A percentile compares a stretch with the other conserved stretches of the same genome.
These are phyloP conservation scores for Fusarium pilosicola DNA, from an alignment of 2,329 filamentous ascomycete genomes.

Conservation along the genomic window DNA sequence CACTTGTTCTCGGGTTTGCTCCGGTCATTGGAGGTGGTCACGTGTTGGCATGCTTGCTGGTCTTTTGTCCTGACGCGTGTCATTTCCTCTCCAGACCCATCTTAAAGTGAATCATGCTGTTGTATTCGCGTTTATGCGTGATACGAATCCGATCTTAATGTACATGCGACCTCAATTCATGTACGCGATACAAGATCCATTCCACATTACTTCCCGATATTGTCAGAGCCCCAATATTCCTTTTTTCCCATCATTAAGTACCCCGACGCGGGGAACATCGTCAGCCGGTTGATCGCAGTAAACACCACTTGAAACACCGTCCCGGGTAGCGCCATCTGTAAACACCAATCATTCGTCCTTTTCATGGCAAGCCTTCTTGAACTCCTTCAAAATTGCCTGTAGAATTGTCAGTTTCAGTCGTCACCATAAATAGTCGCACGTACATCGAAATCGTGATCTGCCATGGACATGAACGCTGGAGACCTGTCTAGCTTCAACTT, in stretches of 20 bases:
- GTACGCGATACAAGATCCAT: not conserved
- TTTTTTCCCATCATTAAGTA: not conserved
- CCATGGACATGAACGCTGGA: constrained; percentile 62
- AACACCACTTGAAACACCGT: not conserved
- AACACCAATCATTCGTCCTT: constrained; percentile 15
- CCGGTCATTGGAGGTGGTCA: not conserved
- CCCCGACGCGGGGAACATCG: not conserved
- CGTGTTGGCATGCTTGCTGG: not conserved
- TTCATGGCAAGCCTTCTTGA: constrained; percentile 32
- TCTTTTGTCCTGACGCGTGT: not conserved
- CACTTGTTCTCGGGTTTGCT: not conserved
- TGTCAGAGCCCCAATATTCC: not conserved
- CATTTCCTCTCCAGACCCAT: not conserved
- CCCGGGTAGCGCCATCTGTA: not conserved
- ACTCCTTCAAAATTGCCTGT: constrained; percentile 36
- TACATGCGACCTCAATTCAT: not conserved
- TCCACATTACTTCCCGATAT: not conserved
- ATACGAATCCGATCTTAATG: not conserved
- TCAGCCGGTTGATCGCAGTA: not conserved
- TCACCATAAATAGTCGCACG: not conserved
- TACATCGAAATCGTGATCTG: constrained; percentile 64
- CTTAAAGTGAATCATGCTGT: not conserved
- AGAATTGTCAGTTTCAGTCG: not conserved
- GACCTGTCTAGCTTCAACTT: constrained; percentile 58
- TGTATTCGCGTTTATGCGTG: not conserved